These are phyloP conservation scores for Penicillium janthinellum DNA, from an alignment of 2,329 filamentous ascomycete species.

Conservation along the genomic window DNA sequence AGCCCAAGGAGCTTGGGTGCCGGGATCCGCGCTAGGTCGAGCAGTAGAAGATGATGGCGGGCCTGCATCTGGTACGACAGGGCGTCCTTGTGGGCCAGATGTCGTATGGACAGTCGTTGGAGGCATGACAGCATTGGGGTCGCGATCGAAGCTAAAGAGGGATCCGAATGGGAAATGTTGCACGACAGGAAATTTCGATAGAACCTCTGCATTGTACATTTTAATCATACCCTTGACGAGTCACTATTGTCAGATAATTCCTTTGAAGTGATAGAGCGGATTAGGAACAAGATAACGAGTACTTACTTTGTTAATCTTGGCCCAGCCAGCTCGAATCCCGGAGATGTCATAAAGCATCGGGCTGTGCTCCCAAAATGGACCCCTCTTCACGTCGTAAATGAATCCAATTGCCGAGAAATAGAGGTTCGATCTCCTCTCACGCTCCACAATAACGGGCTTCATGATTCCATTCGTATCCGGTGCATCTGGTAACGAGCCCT, in stretches of 20 bases:
- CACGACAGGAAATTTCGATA: conserved; percentile 97
- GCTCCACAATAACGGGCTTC: conserved; percentile 64
- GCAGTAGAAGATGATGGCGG: conserved; percentile 13
- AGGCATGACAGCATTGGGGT: conserved; percentile 60
- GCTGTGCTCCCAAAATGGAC: conserved; percentile 96
- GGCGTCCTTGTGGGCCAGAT: conserved; percentile 29
- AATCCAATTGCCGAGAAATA: conserved; percentile 97
- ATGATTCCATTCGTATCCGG: conserved; percentile 72
- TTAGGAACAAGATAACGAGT: neutral
- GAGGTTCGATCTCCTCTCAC: conserved; percentile 70
- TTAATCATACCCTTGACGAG: conserved; percentile 83
- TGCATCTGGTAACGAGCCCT: conserved; percentile 73
- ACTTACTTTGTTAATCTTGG: conserved; percentile 85
- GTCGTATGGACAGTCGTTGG: conserved; percentile 58
- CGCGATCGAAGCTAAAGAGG: conserved; percentile 74
- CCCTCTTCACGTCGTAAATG: conserved; percentile 95
- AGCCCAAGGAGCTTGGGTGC: conserved; percentile 42
- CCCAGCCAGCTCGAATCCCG: conserved; percentile 90
- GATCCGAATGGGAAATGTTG: conserved; percentile 89
- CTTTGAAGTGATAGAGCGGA: neutral
- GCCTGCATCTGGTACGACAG: conserved; percentile 23
- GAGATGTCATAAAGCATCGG: conserved; percentile 94
- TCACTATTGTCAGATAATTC: neutral
- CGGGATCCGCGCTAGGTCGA: conserved; percentile 22
- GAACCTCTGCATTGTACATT: conserved; percentile 97